Percentiles rank a stretch among this genome's conserved stretches.
Conservation (phyloP, 2,329 filamentous ascomycete genomes). For the Nemania serpens region DNA sequence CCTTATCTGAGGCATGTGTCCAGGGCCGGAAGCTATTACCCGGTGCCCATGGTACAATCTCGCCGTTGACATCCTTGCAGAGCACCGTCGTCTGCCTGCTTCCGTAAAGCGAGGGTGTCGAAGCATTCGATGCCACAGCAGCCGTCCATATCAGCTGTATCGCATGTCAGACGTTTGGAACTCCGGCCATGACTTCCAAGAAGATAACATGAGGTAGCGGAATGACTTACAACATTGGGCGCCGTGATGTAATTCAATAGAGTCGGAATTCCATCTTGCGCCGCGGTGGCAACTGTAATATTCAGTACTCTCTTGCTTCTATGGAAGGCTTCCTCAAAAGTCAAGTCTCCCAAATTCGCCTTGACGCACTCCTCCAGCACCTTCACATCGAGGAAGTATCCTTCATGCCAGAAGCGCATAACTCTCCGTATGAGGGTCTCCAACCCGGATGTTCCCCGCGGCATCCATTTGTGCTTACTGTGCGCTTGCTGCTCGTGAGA, state of each 20-base stretch:
- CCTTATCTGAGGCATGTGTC: constrained; percentile 67
- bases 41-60: constrained; percentile 75
- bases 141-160: constrained; percentile 77
- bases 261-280: constrained; percentile 76
- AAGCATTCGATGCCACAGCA: constrained; percentile 75
- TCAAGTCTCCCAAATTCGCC: constrained; percentile 84
- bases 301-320: constrained; percentile 86
- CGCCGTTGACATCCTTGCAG: constrained; percentile 76
- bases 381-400: constrained; percentile 81
- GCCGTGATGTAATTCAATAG: constrained; percentile 91
- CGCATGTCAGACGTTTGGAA: constrained; percentile 23
- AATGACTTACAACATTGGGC: constrained; percentile 78
- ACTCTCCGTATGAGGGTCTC: constrained; percentile 69
- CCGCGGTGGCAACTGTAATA: constrained; percentile 82
- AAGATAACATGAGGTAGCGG: background rate
- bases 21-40: constrained; percentile 70
- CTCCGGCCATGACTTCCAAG: background rate
- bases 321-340: constrained; percentile 90
- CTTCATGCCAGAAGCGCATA: constrained; percentile 71
- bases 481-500: constrained; percentile 43
- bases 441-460: constrained; percentile 51
- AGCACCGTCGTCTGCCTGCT: constrained; percentile 68
- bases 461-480: constrained; percentile 39
- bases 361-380: constrained; percentile 84
- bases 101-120: constrained; percentile 67